A percentile compares a stretch with the other conserved stretches of the same genome.
Evolutionary conservation across 2,329 filamentous ascomycete genomes (phyloP).

Genomic region (Clarireedia paspali): DNA sequence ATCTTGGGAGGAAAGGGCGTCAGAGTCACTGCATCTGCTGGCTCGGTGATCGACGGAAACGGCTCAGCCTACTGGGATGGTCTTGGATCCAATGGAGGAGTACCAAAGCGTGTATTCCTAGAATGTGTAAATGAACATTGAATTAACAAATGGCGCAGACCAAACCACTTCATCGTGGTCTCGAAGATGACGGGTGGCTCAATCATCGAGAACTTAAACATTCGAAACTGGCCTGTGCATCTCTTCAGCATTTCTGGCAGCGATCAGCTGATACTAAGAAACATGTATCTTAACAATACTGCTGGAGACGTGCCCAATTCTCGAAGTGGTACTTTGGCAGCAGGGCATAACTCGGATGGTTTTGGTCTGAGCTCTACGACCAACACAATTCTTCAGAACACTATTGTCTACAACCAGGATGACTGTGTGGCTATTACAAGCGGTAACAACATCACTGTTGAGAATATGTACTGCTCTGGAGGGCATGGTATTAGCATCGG

Average conservation of each 20-base stretch:
- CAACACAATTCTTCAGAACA: conserved; percentile 34
- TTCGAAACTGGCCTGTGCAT: conserved; percentile 48
- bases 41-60: conserved; percentile 47
- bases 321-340: conserved; percentile 15
- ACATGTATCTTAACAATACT: conserved; percentile 49
- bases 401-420: conserved; percentile 25
- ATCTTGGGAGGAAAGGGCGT: conserved; percentile 49
- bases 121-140: neutral
- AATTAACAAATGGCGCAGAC: conserved; percentile 39
- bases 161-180: conserved; percentile 36
- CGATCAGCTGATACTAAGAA: conserved; percentile 37
- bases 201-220: conserved; percentile 40
- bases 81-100: conserved; percentile 49
- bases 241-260: conserved; percentile 39
- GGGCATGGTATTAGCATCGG: conserved; percentile 30
- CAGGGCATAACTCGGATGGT: conserved; percentile 45
- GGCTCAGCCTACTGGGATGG: conserved; percentile 50
- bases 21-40: conserved; percentile 43
- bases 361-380: conserved; percentile 40
- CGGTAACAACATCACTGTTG: conserved; percentile 27
- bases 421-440: conserved; percentile 29
- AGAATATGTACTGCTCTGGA: conserved; percentile 25
- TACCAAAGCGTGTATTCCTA: conserved; percentile 20
- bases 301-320: conserved; percentile 40
- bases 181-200: conserved; percentile 36